Evolutionary conservation across 148 eudicot species (phyloP).

Genomic region (Rhododendron williamsianum): DNA sequence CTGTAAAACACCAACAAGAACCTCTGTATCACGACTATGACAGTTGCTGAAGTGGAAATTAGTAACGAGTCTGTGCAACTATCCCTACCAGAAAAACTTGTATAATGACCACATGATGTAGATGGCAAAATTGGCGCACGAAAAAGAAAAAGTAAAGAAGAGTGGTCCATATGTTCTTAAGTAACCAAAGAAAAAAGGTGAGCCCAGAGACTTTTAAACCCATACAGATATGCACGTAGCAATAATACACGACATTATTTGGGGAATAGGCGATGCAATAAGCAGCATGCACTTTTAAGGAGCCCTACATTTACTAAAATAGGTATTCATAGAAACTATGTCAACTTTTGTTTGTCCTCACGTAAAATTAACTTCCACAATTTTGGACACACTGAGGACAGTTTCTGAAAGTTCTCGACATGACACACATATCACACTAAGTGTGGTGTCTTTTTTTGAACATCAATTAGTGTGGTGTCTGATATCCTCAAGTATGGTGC

Average conservation of each 20-base stretch:
- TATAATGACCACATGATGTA: not conserved
- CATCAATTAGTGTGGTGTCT: not conserved
- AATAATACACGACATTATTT: not conserved
- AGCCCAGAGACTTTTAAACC: not conserved
- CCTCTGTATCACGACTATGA: not conserved
- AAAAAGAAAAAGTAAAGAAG: not conserved
- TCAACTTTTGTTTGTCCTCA: not conserved
- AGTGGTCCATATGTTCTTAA: not conserved
- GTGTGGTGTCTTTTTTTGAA: not conserved
- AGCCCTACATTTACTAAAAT: not conserved
- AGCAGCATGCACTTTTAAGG: not conserved
- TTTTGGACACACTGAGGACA: not conserved
- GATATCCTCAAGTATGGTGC: not conserved
- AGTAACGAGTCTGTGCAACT: not conserved
- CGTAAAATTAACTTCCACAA: not conserved
- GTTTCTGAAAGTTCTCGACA: not conserved
- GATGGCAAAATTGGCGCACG: not conserved
- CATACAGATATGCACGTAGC: too few relatives aligned
- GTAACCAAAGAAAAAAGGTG: not conserved
- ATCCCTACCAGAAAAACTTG: not conserved
- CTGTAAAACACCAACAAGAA: slow-evolving; percentile 37
- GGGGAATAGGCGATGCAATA: not conserved
- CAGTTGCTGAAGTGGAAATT: not conserved
- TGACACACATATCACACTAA: not conserved
- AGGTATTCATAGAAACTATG: not conserved